Evolutionary conservation across 129 eudicot species (phyloP), one percentile per base, ranked within the genome.

Genomic region (Flaveria bidentis): DNA sequence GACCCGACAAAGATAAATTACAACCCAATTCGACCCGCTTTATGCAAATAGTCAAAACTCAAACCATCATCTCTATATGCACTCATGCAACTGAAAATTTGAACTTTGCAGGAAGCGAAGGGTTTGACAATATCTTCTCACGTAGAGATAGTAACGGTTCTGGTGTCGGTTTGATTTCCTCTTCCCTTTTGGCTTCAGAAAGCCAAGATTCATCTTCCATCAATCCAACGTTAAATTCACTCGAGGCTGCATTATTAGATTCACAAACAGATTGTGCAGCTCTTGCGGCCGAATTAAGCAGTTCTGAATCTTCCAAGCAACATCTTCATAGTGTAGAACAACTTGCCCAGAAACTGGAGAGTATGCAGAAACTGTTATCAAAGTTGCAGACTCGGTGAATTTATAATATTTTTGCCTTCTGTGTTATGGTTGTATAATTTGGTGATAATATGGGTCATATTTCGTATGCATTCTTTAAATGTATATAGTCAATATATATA

Each of bases 31-130:
- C 13, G 23, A 15, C 22, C 69, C 22, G 5, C 30, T 66, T 9
- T 36, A 36, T 2, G 50, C 71, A 17, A 33, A 39, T 39, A 15
- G 71, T 66, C 20, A n/a, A n/a, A 36, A 9, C 1, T 66, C 12
- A n/a, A n/a, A 9, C 2, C n/a, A 71, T 39, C 62, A 17, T 76
- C 76, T 41, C 50, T 22, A 30, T 63, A 3, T 47, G 53, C 16
- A 53, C 61, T 78, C 10, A 73, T 77, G 42, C 49, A 72, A 81
- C 44, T 67, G 62, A 71, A 42, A 71, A 81, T 63, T 30, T 86
- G 84, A 33, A 53, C 70, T 69, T 41, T 85, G 86, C 88, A 94
- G 98, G 98, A 80, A 88, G 82, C 66, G 97, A 83, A 62, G 88
- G 97, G 64, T 79, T 90, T 39, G 93, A 82, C 85, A 87, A 76